Percentiles rank a stretch among this genome's conserved stretches.
phyloP scores from a whole-genome alignment of 345 rosid species.

The Rhizophora mangle region DNA sequence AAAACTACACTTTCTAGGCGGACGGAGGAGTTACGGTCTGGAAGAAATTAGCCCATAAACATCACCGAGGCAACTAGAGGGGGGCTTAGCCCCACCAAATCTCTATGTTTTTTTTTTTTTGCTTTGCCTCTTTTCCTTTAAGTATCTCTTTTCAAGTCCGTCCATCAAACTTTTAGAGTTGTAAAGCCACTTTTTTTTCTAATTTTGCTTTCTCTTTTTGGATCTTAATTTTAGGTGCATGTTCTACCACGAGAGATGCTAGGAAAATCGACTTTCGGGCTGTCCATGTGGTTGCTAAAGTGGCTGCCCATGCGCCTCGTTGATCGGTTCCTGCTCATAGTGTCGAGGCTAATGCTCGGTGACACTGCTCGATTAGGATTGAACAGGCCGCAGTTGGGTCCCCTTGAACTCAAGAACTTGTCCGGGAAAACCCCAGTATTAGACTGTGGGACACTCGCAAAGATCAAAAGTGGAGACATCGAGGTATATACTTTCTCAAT shows the following conservation, averaged over 20 bases:
- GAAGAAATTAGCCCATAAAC: conserved; percentile 21
- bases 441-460: conserved; percentile 74
- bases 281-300: conserved; percentile 73
- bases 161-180: neutral
- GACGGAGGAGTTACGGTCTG: conserved; percentile 23
- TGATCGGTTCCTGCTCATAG: conserved; percentile 54
- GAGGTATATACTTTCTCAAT: conserved; percentile 44
- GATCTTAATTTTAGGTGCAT: conserved; percentile 54
- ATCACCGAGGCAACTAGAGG: neutral
- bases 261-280: conserved; percentile 76
- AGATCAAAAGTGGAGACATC: conserved; percentile 69
- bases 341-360: conserved; percentile 62
- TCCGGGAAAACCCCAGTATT: conserved; percentile 87
- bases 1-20: neutral
- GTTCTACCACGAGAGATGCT: conserved; percentile 89
- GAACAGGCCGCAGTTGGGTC: conserved; percentile 69
- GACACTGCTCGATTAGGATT: conserved; percentile 63
- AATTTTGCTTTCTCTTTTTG: neutral
- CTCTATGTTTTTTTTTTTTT: neutral
- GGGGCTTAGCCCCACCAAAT: conserved; percentile 10
- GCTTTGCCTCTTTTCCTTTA: too few relatives aligned
- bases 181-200: conserved; percentile 10
- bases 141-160: neutral
- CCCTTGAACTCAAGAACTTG: conserved; percentile 61
- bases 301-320: conserved; percentile 71